A percentile compares a stretch with the other conserved stretches of the same genome.
phyloP scores from a whole-genome alignment of 768 basidiomycete genomes.

The Kwoniella dejecticola region DNA sequence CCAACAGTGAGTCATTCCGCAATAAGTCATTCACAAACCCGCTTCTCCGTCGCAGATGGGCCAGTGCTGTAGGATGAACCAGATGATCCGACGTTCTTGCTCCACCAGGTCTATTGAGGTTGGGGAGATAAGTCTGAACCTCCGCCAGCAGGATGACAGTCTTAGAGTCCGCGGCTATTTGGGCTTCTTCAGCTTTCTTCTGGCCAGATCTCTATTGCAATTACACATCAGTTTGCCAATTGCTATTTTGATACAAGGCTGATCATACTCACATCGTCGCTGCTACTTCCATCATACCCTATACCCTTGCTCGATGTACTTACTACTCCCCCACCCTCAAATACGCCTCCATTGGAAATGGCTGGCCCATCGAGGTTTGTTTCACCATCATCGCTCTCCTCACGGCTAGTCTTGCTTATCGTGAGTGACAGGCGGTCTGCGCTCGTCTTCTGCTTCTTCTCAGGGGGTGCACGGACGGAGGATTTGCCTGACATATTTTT shows the following conservation, averaged over 20 bases:
- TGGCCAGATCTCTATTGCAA: conserved; percentile 71
- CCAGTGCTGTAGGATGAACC: conserved; percentile 72
- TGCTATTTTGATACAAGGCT: background rate
- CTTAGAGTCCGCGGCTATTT: conserved; percentile 71
- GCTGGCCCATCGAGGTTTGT: background rate
- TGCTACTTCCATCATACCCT: conserved; percentile 80
- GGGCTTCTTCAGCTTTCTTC: conserved; percentile 71
- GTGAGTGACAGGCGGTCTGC: too few species aligned
- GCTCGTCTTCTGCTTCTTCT: conserved; percentile 40
- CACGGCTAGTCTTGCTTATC: too few species aligned
- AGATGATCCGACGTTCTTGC: conserved; percentile 80
- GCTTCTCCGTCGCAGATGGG: conserved; percentile 87
- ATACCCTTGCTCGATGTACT: conserved; percentile 62
- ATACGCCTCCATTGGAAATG: background rate
- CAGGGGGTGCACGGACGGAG: conserved; percentile 3
- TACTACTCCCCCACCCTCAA: background rate
- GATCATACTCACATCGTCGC: conserved; percentile 73
- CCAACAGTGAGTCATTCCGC: conserved; percentile 86
- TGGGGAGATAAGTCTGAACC: conserved; percentile 82
- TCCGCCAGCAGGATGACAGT: conserved; percentile 68
- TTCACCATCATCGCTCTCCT: background rate
- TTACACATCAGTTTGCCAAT: too few species aligned
- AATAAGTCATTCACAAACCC: conserved; percentile 83
- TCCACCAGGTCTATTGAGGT: conserved; percentile 72
- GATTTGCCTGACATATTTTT: background rate